Evolutionary conservation across 768 basidiomycete species (phyloP), one percentile per base, ranked within the genome.

Genomic region (Rhizopogon rudus): DNA sequence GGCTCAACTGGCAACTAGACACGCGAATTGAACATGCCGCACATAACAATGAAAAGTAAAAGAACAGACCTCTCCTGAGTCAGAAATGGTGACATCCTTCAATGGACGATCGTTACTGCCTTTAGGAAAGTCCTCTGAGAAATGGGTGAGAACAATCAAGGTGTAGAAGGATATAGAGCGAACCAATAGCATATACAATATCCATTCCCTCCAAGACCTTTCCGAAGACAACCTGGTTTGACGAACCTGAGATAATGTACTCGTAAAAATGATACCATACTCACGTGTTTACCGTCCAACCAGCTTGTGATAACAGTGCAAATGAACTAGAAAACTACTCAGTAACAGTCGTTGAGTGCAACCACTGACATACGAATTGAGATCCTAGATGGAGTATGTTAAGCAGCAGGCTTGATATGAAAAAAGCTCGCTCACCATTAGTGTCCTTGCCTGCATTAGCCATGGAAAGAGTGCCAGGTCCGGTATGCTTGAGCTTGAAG

Each of bases 401-500:
- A 41, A 29, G 55, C 40, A 64, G 54, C 49, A 29, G 41, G 10
- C 35, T 22, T 12, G 5, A 49, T 22, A 14, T 0, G 22, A n/a
- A 2, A 37, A 56, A 25, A 22, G 22, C 39, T 1, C 5, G 60
- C 74, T 55, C 66, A 89, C 91, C 95, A 64, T 98, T 98, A 35
- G 95, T 97, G 69, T 95, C 89, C 71, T 86, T 87, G 66, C 87
- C 87, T 53, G 93, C 84, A 65, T 97, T 98, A 48, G 95, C 95
- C 95, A 98, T 97, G 2, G 93, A 94, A 56, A 96, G 81, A 54
- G 81, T 78, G 59, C 95, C 95, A 49, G 91, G 83, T 39, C 83
- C 85, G 63, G 90, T 89, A 79, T 99, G 96, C 70, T 84, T 86
- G 71, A 98, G 89, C 81, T 98, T 97, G 81, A 94, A 94, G 80